These are phyloP conservation scores for Rhodofomes roseus DNA, from an alignment of 1,284 basidiomycete genomes.

Conservation along the genomic window DNA sequence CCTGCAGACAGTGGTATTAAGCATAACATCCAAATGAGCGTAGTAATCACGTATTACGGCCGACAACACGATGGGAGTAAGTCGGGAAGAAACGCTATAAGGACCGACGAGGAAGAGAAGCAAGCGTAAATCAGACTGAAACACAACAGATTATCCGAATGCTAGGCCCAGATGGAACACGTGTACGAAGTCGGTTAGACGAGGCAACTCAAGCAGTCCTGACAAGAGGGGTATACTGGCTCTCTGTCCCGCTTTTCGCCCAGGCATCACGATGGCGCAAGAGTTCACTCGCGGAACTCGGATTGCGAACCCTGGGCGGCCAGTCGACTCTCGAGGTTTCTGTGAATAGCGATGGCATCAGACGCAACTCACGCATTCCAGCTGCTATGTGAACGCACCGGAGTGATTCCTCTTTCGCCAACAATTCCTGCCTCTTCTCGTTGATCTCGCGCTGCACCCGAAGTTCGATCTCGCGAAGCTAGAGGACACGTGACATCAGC, in stretches of 20 bases:
- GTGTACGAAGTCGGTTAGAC: constrained; percentile 3
- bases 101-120: constrained; percentile 14
- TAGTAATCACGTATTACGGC: constrained; percentile 13
- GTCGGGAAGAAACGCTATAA: constrained; percentile 14
- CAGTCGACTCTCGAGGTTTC: constrained; percentile 87
- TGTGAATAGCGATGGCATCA: constrained; percentile 27
- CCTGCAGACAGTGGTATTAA: neutral
- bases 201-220: constrained; percentile 15
- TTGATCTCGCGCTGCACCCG: constrained; percentile 98
- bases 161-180: constrained; percentile 16
- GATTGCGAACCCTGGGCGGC: constrained; percentile 68
- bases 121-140: constrained; percentile 12
- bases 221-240: constrained; percentile 27
- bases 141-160: constrained; percentile 25
- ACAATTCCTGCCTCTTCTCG: constrained; percentile 95
- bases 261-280: constrained; percentile 6
- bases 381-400: constrained; percentile 43
- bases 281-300: constrained; percentile 30
- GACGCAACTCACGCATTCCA: constrained; percentile 1
- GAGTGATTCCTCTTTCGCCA: constrained; percentile 90
- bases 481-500: constrained; percentile 10
- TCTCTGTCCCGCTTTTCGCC: constrained; percentile 20
- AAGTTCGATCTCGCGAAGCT: constrained; percentile 97
- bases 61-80: constrained; percentile 13
- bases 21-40: constrained; percentile 23